Base-by-base conservation (phyloP, 176 grass and related monocot species). In the Paspalum vaginatum region DNA sequence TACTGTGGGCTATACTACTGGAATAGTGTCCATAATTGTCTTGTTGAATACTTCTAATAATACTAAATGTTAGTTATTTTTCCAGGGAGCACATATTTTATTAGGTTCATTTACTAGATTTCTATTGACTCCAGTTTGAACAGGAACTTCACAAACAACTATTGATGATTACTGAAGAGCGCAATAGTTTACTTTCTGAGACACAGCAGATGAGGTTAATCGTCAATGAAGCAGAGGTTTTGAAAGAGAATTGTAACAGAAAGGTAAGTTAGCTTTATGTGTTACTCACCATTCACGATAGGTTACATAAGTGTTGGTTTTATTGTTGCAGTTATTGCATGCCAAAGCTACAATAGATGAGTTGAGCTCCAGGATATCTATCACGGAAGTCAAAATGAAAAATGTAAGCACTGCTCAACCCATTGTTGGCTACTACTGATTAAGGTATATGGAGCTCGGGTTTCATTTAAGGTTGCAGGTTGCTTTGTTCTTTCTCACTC, bases 131-230 rank as follows among this genome's bases (percentile, higher is more conserved):
- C 18, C 25, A 68, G 71, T 78, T 70, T 83, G 38, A 65, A 61
- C 85, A 97, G 94, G 87, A 94, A 47, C 62, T 97, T 58, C 55
- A 72, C 25, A 79, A 78, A 67, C 81, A 97, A 81, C 61, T 91
- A 76, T 57, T 83, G 18, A 68, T 72, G 15, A 72, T 91, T 41
- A 88, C 12, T 0, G 84, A 83, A 88, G 94, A 93, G 87, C 90
- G 84, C 1, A 83, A 89, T 66, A 49, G 42, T 68, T 89, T 97
- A 84, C 65, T 80, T 68, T 85, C 79, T 72, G 61, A 89, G 81
- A 84, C 58, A 49, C 68, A 89, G 32, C 61, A 86, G 53, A 55
- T 94, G 89, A 77, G 43, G 17, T 66, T 61, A 61, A 76, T 68
- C 61, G 81, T 91, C 61, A 64, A 78, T 41, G 91, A 89, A 73